These are phyloP conservation scores for Dioszegia aurantiaca DNA, from an alignment of 768 basidiomycete genomes.

Conservation along the genomic window DNA sequence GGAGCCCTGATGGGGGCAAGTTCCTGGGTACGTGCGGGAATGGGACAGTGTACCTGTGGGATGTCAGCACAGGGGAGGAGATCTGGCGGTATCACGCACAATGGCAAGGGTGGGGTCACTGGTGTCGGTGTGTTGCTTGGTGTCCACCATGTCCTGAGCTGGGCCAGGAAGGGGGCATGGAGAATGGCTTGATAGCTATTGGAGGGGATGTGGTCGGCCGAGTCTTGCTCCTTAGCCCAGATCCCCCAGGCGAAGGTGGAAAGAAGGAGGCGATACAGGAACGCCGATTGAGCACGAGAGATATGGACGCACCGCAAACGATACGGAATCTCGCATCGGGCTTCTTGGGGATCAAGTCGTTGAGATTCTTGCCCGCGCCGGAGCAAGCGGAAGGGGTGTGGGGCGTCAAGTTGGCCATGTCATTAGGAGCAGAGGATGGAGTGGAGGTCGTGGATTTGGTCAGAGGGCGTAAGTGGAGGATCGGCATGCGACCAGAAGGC, in stretches of 20 bases:
- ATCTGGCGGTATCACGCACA: constrained; percentile 2
- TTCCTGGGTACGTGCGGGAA: constrained; percentile 8
- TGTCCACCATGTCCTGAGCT: not conserved
- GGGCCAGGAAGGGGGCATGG: not conserved
- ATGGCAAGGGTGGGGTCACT: not conserved
- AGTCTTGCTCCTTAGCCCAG: not conserved
- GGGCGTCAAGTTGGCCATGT: not conserved
- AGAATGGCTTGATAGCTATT: not conserved
- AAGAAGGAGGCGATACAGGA: constrained; percentile 3
- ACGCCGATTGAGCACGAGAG: not conserved
- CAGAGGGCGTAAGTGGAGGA: constrained; percentile 5
- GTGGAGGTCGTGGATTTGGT: constrained; percentile 1
- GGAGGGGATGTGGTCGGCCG: not conserved
- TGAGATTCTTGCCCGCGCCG: not conserved
- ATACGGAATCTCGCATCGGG: not conserved
- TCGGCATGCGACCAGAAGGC: not conserved
- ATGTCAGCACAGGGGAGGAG: constrained; percentile 8
- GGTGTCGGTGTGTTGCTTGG: not conserved
- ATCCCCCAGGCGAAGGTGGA: not conserved
- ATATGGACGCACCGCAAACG: not conserved
- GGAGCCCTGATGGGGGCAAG: not conserved
- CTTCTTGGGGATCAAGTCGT: not conserved
- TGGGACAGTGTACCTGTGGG: constrained; percentile 9
- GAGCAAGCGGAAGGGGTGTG: not conserved
- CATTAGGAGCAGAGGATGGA: not conserved